These are phyloP conservation scores for Sphagnum tenellum DNA, from an alignment of 225 moss, liverwort and hornwort species.

Conservation along the genomic window DNA sequence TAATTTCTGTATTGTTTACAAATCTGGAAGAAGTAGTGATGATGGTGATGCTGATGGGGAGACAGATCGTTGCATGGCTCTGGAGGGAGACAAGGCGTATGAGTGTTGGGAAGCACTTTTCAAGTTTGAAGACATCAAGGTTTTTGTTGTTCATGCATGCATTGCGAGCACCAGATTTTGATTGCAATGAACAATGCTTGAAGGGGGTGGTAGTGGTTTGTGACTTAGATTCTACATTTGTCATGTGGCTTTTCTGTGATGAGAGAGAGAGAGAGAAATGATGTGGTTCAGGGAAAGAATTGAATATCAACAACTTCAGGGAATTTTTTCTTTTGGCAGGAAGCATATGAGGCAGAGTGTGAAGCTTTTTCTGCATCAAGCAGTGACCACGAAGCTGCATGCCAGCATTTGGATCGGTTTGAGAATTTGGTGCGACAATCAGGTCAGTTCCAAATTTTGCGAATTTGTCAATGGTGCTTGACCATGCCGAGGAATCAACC, in stretches of 20 bases:
- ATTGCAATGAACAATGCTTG: too few species aligned
- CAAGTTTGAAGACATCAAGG: constrained; percentile 80
- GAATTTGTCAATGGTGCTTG: too few species aligned
- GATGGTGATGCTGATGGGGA: not conserved
- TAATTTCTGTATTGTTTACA: too few species aligned
- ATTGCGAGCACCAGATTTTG: too few species aligned
- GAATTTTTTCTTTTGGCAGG: constrained; percentile 17
- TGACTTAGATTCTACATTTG: too few species aligned
- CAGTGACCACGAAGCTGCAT: constrained; percentile 37
- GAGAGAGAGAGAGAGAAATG: too few species aligned
- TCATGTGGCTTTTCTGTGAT: too few species aligned
- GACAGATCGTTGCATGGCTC: constrained; percentile 62
- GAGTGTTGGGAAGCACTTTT: constrained; percentile 88
- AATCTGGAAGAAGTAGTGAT: too few species aligned
- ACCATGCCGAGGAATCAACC: too few species aligned
- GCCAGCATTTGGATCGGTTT: constrained; percentile 62
- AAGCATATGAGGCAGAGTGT: constrained; percentile 62
- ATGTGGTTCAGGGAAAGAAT: too few species aligned
- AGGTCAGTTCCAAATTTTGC: constrained; percentile 7
- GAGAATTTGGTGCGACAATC: constrained; percentile 77
- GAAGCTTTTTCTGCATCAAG: constrained; percentile 12
- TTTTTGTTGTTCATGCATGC: constrained; percentile 3
- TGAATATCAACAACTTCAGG: too few species aligned
- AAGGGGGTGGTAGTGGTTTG: too few species aligned
- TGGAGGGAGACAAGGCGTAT: constrained; percentile 72